Percentiles rank a stretch among this genome's conserved stretches.
phyloP scores from a whole-genome alignment of 257 asterid species.

The Cordia subcordata region DNA sequence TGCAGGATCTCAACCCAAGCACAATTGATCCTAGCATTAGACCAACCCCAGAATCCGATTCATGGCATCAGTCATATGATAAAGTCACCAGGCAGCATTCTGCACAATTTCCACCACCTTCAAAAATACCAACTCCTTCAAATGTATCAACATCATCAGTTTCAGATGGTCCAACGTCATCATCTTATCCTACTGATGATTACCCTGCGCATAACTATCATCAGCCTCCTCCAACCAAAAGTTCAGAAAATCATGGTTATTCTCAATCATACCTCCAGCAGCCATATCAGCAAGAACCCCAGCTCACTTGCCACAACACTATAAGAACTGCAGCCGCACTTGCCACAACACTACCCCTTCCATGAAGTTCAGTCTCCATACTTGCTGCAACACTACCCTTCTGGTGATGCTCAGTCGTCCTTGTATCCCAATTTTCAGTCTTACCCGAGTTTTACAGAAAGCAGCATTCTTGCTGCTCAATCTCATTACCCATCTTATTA shows the following conservation, averaged over 20 bases:
- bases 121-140: constrained; percentile 30
- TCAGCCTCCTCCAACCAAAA: constrained; percentile 39
- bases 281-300: constrained; percentile 43
- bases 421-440: constrained; percentile 29
- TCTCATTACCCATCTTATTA: constrained; percentile 58
- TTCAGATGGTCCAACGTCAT: constrained; percentile 15
- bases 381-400: too few species aligned
- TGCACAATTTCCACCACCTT: constrained; percentile 32
- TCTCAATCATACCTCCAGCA: constrained; percentile 34
- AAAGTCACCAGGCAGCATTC: constrained; percentile 18
- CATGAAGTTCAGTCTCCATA: constrained; percentile 49
- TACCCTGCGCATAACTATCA: constrained; percentile 13
- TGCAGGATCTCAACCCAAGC: constrained; percentile 54
- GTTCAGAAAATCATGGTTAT: constrained; percentile 1
- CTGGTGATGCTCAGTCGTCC: too few species aligned
- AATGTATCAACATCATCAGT: too few species aligned
- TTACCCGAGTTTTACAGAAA: background rate
- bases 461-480: constrained; percentile 39
- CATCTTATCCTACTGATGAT: constrained; percentile 5
- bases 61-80: constrained; percentile 7
- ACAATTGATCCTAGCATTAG: constrained; percentile 24
- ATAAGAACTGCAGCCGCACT: constrained; percentile 28
- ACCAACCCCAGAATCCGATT: constrained; percentile 28
- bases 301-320: too few species aligned
- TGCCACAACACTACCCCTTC: constrained; percentile 51